Evolutionary conservation across 139 green algal species (phyloP).

Genomic region (Tetradesmus obliquus): DNA sequence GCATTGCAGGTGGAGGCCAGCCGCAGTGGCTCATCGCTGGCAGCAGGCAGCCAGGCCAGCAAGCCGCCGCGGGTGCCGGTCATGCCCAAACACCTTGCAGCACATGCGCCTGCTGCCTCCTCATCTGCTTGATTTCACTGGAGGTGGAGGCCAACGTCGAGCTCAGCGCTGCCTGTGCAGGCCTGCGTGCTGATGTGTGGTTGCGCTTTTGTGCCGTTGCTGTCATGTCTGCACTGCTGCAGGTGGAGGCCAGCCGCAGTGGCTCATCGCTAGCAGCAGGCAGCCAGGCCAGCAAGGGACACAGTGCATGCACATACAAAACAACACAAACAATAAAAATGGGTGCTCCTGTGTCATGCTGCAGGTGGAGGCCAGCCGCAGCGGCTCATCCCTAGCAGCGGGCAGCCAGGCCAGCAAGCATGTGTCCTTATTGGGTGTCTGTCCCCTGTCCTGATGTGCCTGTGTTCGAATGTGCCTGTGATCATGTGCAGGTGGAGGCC

Average conservation of each 20-base stretch:
- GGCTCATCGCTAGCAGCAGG: neutral
- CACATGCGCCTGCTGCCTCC: no score
- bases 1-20: conserved; percentile 2
- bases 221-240: neutral
- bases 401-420: neutral
- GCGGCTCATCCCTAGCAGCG: neutral
- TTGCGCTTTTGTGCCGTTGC: no score
- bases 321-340: no score
- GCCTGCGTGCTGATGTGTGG: no score
- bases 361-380: conserved; percentile 7
- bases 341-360: neutral
- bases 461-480: no score
- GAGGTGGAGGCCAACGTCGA: no score
- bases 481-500: neutral
- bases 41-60: neutral
- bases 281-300: neutral
- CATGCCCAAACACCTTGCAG: no score
- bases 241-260: neutral
- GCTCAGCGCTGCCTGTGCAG: no score
- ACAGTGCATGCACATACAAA: no score
- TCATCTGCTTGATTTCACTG: no score
- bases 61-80: conserved; percentile 26
- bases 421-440: no score
- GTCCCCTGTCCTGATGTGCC: no score
- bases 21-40: neutral